phyloP scores from a whole-genome alignment of 257 asterid species.

The Plectranthus barbatus region DNA sequence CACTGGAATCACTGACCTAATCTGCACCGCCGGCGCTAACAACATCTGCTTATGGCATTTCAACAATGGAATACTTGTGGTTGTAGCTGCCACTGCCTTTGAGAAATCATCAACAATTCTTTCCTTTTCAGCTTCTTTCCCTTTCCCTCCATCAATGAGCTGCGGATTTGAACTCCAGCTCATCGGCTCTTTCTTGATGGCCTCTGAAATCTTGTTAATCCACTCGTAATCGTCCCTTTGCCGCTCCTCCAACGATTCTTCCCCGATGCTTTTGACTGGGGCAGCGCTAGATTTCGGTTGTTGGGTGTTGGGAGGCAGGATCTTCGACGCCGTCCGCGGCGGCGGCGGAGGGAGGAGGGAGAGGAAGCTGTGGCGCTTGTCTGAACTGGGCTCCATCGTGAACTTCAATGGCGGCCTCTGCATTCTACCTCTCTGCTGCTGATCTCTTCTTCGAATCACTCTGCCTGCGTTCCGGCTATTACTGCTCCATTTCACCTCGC shows the following conservation, averaged over 20 bases:
- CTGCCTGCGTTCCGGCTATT: constrained; percentile 11
- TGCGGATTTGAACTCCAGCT: background rate
- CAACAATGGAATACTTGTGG: too few relatives aligned
- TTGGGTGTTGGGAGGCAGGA: constrained; percentile 29
- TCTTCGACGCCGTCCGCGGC: constrained; percentile 28
- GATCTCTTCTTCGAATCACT: constrained; percentile 29
- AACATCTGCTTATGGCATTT: constrained; percentile 6
- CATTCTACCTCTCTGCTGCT: constrained; percentile 16
- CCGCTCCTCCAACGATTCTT: background rate
- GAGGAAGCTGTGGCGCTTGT: constrained; percentile 21
- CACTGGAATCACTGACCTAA: constrained; percentile 50
- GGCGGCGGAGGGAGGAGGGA: constrained; percentile 54
- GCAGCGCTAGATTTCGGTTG: background rate
- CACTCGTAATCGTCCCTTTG: constrained; percentile 14
- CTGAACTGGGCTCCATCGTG: constrained; percentile 10
- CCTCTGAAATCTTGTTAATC: constrained; percentile 18
- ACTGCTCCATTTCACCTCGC: constrained; percentile 14
- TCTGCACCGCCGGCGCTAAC: constrained; percentile 49
- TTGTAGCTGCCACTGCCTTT: too few relatives aligned
- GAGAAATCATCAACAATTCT: too few relatives aligned
- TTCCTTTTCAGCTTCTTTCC: too few relatives aligned
- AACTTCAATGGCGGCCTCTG: constrained; percentile 17
- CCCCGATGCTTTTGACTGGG: too few relatives aligned
- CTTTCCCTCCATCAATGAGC: background rate
- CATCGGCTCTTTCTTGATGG: constrained; percentile 15